Conservation (phyloP, 805 yeast genomes). For the Tetrapisispora taiwanensis region DNA sequence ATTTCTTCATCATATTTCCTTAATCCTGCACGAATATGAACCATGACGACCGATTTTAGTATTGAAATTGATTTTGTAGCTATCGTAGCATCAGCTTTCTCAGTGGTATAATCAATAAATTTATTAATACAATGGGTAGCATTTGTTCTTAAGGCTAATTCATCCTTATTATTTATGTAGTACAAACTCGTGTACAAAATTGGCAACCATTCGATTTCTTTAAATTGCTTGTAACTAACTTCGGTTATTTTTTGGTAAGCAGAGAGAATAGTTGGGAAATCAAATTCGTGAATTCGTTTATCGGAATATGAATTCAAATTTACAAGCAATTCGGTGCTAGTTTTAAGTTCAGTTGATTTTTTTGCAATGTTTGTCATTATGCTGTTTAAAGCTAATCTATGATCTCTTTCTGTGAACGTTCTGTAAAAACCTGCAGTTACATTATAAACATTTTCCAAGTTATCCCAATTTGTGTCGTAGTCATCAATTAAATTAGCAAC, state of each 20-base stretch:
- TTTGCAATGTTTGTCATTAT: constrained; percentile 52
- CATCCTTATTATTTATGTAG: constrained; percentile 68
- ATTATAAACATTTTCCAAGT: constrained; percentile 40
- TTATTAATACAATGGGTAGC: constrained; percentile 55
- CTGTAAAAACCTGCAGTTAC: constrained; percentile 50
- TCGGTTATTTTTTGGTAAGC: constrained; percentile 64
- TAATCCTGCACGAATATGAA: constrained; percentile 57
- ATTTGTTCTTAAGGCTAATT: constrained; percentile 68
- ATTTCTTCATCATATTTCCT: constrained; percentile 49
- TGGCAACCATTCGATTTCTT: constrained; percentile 68
- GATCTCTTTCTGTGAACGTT: constrained; percentile 45
- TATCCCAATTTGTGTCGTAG: constrained; percentile 43
- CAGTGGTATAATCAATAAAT: constrained; percentile 49
- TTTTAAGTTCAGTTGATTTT: constrained; percentile 34
- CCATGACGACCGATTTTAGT: constrained; percentile 48
- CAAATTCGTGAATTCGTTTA: constrained; percentile 59
- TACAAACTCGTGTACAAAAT: constrained; percentile 56
- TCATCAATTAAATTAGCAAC: constrained; percentile 45
- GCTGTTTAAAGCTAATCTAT: constrained; percentile 50
- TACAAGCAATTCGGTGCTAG: constrained; percentile 42
- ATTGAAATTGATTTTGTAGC: constrained; percentile 26
- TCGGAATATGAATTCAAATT: constrained; percentile 63
- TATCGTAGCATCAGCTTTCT: constrained; percentile 19
- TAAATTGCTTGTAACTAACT: constrained; percentile 33
- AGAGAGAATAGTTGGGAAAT: constrained; percentile 62